Base-by-base conservation (phyloP, 2,329 filamentous ascomycete species). In the Thelonectria olida region DNA sequence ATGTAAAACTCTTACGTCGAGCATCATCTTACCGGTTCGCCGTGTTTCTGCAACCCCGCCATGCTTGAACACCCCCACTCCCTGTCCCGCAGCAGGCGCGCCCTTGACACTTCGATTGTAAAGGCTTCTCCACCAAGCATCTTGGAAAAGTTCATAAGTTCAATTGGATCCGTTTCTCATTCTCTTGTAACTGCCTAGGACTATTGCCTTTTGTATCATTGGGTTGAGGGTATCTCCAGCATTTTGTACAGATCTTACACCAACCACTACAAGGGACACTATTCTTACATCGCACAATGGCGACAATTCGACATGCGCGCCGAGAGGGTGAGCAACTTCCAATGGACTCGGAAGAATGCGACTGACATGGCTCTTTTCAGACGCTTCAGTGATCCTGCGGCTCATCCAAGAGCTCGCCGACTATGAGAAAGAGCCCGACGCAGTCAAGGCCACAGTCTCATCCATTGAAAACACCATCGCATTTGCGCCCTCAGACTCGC, bases 351-450 rank as follows among this genome's bases (percentile, higher is more conserved):
- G 19, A 28, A 42, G n/a, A 27, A 31, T 15, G 12, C n/a, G 20
- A 57, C 52, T 63, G 39, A 56, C 58, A 38, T 58, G 66, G 47
- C 65, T 52, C 9, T 22, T 61, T 64, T 15, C 66, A 97, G 95
- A 98, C 73, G 87, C 96, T 58, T 86, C 89, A 22, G 82, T 83
- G n/a, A 97, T 98, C 75, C 87, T 97, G 23, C 79, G 83, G 67
- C 84, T 97, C 73, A 93, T 98, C 78, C 85, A 88, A 55, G 95
- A 93, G 74, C 88, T 98, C 8, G 95, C 95, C 68, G 87, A 89
- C 69, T 58, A 97, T 81, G 93, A 97, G 77, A 88, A 95, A 25
- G 91, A 91, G 72, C 81, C 89, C 3, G 81, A 89, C 69, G 80
- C 84, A 67, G 93, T 97, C 66, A 84, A 92, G 74, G 93, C 95